Evolutionary conservation across 2,329 filamentous ascomycete genomes (phyloP).

Genomic region (Pseudopyrenochaeta lycopersici): DNA sequence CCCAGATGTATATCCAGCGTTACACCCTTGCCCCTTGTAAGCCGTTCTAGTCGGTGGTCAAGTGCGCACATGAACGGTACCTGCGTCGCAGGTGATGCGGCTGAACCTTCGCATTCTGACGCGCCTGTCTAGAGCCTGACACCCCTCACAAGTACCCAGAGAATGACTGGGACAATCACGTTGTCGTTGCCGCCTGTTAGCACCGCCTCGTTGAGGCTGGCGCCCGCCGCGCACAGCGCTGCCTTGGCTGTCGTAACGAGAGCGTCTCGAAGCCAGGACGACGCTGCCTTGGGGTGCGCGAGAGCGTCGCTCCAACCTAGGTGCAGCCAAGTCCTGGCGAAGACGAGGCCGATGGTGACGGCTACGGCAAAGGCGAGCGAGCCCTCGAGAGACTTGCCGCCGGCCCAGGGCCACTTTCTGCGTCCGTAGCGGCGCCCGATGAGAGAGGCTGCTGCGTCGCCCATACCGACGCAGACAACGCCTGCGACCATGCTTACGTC

Average conservation of each 20-base stretch:
- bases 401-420: constrained; percentile 95
- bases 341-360: constrained; percentile 77
- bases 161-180: constrained; percentile 89
- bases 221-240: constrained; percentile 73
- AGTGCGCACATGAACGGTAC: constrained; percentile 7
- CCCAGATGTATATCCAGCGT: no score
- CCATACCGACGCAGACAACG: constrained; percentile 92
- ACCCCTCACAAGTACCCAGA: constrained; percentile 92
- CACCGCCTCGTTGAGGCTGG: constrained; percentile 93
- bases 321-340: constrained; percentile 76
- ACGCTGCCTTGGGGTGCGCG: constrained; percentile 53
- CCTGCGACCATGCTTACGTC: constrained; percentile 92
- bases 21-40: no score
- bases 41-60: no score
- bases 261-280: constrained; percentile 30
- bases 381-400: constrained; percentile 94
- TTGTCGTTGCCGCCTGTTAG: constrained; percentile 98
- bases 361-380: constrained; percentile 80
- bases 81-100: constrained; percentile 13
- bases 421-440: constrained; percentile 87
- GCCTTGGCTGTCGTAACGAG: constrained; percentile 64
- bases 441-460: constrained; percentile 90
- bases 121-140: constrained; percentile 56
- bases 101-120: no score
- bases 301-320: constrained; percentile 70